Conservation (phyloP, 768 basidiomycete genomes). For the Lentinula boryana region DNA sequence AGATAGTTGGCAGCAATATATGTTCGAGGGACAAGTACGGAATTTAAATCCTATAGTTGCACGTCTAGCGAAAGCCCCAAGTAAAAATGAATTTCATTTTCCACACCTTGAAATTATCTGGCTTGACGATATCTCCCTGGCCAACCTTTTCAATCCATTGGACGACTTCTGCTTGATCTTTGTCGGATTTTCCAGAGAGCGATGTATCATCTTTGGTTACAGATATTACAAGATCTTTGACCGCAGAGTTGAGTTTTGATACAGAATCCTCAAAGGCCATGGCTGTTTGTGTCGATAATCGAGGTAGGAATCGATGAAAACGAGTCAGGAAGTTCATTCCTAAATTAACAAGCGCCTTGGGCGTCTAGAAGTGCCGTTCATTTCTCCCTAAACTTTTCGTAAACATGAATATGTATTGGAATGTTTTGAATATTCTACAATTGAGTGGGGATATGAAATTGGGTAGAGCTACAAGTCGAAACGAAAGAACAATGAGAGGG, state of each 20-base stretch:
- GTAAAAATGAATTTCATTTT: not conserved
- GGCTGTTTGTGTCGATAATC: conserved; percentile 23
- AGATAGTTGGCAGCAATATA: conserved; percentile 82
- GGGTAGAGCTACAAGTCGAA: no score
- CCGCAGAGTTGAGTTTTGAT: conserved; percentile 36
- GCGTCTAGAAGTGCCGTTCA: not conserved
- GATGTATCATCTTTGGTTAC: conserved; percentile 37
- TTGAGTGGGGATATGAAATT: not conserved
- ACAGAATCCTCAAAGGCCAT: conserved; percentile 55
- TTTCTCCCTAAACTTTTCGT: no score
- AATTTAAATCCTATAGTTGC: conserved; percentile 52
- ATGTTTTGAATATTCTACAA: not conserved
- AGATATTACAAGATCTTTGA: conserved; percentile 53
- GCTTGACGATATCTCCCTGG: conserved; percentile 39
- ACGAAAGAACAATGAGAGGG: no score
- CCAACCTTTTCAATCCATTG: conserved; percentile 68
- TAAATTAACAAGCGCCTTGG: not conserved
- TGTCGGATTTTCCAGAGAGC: conserved; percentile 47
- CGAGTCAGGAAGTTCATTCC: conserved; percentile 26
- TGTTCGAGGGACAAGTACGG: conserved; percentile 67
- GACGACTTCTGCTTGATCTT: conserved; percentile 57
- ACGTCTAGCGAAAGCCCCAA: not conserved
- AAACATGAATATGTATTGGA: no score
- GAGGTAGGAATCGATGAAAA: conserved; percentile 31
- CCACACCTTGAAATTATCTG: conserved; percentile 45